Evolutionary conservation across 352 stramenopile species (phyloP).

Genomic region (Phytopythium mirpurense): DNA sequence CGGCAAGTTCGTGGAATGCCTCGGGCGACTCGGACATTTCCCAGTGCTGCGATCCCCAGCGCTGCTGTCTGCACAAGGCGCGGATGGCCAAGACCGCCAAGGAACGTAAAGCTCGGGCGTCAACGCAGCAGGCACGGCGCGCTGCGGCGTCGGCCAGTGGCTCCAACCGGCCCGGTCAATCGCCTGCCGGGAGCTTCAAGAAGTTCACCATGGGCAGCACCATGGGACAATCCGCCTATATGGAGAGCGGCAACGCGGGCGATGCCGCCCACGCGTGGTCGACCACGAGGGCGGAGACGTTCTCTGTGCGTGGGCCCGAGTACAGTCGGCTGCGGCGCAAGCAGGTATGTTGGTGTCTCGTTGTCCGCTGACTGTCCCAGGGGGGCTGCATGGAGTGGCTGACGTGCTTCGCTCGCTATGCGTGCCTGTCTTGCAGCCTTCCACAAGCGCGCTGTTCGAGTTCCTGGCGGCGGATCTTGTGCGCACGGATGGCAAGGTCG

Average conservation of each 20-base stretch:
- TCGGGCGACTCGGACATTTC: constrained; percentile 2
- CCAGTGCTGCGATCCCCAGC: constrained; percentile 32
- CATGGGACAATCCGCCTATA: constrained; percentile 45
- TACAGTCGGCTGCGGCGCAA: constrained; percentile 85
- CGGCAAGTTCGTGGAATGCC: constrained; percentile 6
- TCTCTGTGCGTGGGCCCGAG: constrained; percentile 61
- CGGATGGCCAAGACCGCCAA: neutral
- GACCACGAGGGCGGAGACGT: constrained; percentile 47
- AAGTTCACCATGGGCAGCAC: constrained; percentile 56
- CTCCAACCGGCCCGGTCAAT: too few species aligned
- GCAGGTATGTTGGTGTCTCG: constrained; percentile 27
- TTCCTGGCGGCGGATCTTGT: constrained; percentile 75
- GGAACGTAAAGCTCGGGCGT: neutral
- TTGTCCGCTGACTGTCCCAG: neutral
- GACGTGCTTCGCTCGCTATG: too few species aligned
- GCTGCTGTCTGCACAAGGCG: constrained; percentile 51
- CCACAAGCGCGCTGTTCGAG: constrained; percentile 58
- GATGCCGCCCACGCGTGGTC: constrained; percentile 55
- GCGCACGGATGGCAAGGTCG: constrained; percentile 60
- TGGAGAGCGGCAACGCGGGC: constrained; percentile 35
- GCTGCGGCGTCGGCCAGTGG: neutral
- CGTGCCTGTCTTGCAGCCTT: constrained; percentile 25
- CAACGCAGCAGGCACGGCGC: neutral
- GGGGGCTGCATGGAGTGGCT: too few species aligned
- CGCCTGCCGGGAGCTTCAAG: constrained; percentile 11